Evolutionary conservation across 75 land plant species (phyloP).

Genomic region (Pseudotsuga menziesii): DNA sequence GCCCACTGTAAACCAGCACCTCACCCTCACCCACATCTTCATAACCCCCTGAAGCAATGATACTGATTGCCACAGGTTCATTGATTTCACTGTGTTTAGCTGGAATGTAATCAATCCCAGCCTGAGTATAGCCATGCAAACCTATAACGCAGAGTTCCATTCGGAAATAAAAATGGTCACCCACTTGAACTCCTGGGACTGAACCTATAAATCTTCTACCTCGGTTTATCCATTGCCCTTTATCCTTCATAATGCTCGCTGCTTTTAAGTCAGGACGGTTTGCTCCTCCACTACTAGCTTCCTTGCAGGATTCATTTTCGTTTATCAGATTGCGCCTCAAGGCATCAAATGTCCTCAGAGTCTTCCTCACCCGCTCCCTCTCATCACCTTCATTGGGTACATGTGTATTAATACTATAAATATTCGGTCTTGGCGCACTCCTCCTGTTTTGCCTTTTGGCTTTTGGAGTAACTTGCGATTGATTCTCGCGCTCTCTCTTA

Average conservation of each 20-base stretch:
- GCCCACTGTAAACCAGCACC: slow-evolving; percentile 72
- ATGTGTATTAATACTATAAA: too few relatives aligned
- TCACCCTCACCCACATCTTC: slow-evolving; percentile 64
- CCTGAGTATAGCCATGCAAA: slow-evolving; percentile 66
- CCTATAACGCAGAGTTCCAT: slow-evolving; percentile 76
- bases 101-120: slow-evolving; percentile 60
- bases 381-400: not conserved
- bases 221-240: slow-evolving; percentile 41
- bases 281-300: not conserved
- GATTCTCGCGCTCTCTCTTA: too few relatives aligned
- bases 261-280: slow-evolving; percentile 46
- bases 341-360: not conserved
- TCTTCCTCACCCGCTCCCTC: too few relatives aligned
- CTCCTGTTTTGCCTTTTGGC: too few relatives aligned
- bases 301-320: not conserved
- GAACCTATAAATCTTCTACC: slow-evolving; percentile 55
- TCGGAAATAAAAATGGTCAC: slow-evolving; percentile 68
- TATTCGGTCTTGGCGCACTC: too few relatives aligned
- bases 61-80: slow-evolving; percentile 53
- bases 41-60: slow-evolving; percentile 84
- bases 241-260: slow-evolving; percentile 24
- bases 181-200: slow-evolving; percentile 69
- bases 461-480: too few relatives aligned
- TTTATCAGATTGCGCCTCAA: not conserved
- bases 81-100: not conserved